Evolutionary conservation across 768 basidiomycete species (phyloP).

Genomic region (Bullera alba): DNA sequence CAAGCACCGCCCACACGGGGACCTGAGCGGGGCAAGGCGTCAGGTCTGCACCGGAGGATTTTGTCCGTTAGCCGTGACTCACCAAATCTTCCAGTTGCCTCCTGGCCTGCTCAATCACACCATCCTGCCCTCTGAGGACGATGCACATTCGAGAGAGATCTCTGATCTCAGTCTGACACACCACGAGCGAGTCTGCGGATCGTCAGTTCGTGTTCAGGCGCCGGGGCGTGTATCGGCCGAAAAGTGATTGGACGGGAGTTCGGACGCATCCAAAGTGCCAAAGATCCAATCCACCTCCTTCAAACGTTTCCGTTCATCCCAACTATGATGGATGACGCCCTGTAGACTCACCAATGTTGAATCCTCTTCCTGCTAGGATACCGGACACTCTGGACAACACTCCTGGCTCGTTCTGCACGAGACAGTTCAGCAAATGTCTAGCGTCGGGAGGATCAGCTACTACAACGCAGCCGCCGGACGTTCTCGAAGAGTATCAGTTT

Average conservation of each 20-base stretch:
- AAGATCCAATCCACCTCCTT: too few relatives aligned
- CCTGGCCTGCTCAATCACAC: conserved; percentile 93
- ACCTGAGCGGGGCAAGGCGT: conserved; percentile 54
- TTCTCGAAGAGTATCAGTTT: background rate
- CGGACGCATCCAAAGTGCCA: too few relatives aligned
- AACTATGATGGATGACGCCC: background rate
- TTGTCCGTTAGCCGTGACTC: conserved; percentile 41
- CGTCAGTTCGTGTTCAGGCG: background rate
- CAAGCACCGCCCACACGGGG: conserved; percentile 97
- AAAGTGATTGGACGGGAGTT: background rate
- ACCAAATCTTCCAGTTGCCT: conserved; percentile 94
- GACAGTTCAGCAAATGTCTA: conserved; percentile 92
- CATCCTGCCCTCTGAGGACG: conserved; percentile 91
- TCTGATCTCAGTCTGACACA: conserved; percentile 93
- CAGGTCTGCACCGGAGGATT: background rate
- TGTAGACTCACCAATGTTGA: conserved; percentile 56
- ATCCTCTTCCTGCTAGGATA: conserved; percentile 90
- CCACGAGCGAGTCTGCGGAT: conserved; percentile 86
- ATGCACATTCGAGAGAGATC: conserved; percentile 98
- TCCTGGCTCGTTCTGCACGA: conserved; percentile 98
- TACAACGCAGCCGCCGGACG: background rate
- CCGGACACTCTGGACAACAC: conserved; percentile 98
- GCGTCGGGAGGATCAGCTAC: background rate
- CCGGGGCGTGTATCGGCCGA: background rate
- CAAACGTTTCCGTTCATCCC: too few relatives aligned